phyloP scores from a whole-genome alignment of 208 protist genomes.

The Trypanosoma lewisi region DNA sequence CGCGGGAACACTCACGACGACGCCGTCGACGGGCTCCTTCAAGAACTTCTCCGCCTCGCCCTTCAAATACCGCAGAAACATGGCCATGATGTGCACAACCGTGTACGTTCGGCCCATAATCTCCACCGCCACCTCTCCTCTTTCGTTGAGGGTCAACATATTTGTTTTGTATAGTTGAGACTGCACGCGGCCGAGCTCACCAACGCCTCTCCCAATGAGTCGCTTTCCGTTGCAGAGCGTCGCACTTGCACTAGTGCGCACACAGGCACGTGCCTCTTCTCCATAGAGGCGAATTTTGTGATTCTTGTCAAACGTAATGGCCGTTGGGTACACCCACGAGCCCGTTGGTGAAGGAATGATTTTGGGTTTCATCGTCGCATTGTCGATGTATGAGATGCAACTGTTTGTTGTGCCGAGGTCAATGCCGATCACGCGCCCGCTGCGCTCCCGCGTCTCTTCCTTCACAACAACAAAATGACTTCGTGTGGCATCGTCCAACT shows the following conservation, averaged over 20 bases:
- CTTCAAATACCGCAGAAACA: conserved; percentile 92
- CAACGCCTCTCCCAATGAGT: conserved; percentile 84
- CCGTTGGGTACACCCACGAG: conserved; percentile 90
- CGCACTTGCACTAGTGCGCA: conserved; percentile 81
- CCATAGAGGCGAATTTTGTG: conserved; percentile 85
- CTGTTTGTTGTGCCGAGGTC: conserved; percentile 98
- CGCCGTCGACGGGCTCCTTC: conserved; percentile 75
- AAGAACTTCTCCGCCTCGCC: conserved; percentile 83
- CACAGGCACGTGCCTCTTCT: conserved; percentile 85
- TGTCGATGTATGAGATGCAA: conserved; percentile 93
- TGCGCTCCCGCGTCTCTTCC: conserved; percentile 42
- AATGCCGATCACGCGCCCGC: conserved; percentile 93
- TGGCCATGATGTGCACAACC: conserved; percentile 90
- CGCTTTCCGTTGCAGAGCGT: conserved; percentile 91
- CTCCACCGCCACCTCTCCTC: conserved; percentile 85
- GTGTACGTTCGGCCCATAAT: conserved; percentile 89
- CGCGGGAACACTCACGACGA: conserved; percentile 90
- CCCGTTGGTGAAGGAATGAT: conserved; percentile 90
- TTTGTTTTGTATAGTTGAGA: conserved; percentile 86
- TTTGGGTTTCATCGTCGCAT: conserved; percentile 63
- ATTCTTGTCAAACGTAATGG: conserved; percentile 90
- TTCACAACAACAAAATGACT: conserved; percentile 77
- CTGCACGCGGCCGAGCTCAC: conserved; percentile 81
- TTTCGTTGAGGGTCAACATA: conserved; percentile 83
- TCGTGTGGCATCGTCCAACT: conserved; percentile 64